A percentile compares a stretch with the other conserved stretches of the same genome.
Conservation (phyloP, 2,329 filamentous ascomycete species). For the Pestalotiopsis sp. region DNA sequence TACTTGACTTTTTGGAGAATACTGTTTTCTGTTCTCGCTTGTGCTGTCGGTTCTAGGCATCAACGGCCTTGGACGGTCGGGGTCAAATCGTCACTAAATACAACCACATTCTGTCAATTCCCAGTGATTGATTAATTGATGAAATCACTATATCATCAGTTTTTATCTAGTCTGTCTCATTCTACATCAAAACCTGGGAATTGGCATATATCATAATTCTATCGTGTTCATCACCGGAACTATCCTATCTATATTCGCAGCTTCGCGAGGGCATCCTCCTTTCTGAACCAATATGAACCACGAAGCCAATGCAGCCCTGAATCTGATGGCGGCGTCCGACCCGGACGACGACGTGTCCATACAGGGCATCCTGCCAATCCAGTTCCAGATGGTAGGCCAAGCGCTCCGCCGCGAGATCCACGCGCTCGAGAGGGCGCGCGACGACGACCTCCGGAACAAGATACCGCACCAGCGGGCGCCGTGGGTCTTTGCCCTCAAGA, state of each 20-base stretch:
- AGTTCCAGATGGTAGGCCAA: neutral
- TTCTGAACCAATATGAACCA: too few relatives aligned
- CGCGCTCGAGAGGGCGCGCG: neutral
- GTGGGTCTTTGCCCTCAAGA: neutral
- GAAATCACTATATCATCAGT: too few relatives aligned
- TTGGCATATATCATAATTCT: too few relatives aligned
- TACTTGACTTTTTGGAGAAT: neutral
- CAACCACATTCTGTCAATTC: too few relatives aligned
- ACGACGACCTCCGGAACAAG: neutral
- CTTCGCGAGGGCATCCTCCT: too few relatives aligned
- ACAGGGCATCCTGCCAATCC: neutral
- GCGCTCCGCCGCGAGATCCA: neutral
- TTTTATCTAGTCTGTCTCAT: neutral
- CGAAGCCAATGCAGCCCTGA: too few relatives aligned
- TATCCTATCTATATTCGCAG: too few relatives aligned
- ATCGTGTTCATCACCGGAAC: too few relatives aligned
- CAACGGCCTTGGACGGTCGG: neutral
- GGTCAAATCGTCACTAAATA: neutral
- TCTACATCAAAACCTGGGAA: neutral
- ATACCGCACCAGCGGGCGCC: neutral
- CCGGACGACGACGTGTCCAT: neutral
- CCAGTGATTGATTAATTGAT: too few relatives aligned
- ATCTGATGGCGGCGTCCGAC: too few relatives aligned
- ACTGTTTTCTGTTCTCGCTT: neutral
- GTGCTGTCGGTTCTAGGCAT: neutral